Percentiles rank a stretch among this genome's conserved stretches.
phyloP scores from a whole-genome alignment of 1,139 yeast species.

The Eremothecium sinecaudum region DNA sequence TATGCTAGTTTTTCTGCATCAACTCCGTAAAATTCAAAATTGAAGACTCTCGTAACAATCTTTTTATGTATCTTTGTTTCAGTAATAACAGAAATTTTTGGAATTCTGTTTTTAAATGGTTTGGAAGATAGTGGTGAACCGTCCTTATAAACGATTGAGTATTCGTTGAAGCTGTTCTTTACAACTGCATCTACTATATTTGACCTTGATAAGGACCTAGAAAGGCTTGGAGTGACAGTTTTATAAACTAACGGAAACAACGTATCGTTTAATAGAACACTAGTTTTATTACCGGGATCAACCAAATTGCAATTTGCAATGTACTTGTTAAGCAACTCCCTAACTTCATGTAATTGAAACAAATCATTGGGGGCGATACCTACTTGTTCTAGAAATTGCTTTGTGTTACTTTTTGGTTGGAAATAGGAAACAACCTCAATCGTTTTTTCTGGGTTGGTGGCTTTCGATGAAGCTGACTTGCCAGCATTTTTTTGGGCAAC shows the following conservation, averaged over 20 bases:
- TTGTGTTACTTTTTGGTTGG: conserved; percentile 29
- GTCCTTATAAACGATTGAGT: conserved; percentile 45
- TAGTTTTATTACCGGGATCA: conserved; percentile 39
- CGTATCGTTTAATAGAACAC: conserved; percentile 46
- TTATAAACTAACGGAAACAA: conserved; percentile 29
- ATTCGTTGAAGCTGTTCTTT: conserved; percentile 43
- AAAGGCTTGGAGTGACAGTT: conserved; percentile 23
- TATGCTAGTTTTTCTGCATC: conserved; percentile 58
- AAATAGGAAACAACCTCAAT: conserved; percentile 35
- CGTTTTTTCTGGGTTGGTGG: conserved; percentile 1
- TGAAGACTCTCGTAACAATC: conserved; percentile 60
- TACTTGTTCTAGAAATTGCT: conserved; percentile 42
- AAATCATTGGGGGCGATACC: conserved; percentile 33
- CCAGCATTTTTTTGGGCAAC: conserved; percentile 13
- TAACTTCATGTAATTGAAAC: conserved; percentile 49
- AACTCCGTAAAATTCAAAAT: conserved; percentile 60
- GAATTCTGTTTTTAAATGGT: conserved; percentile 55
- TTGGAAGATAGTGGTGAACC: conserved; percentile 32
- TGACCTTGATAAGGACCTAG: conserved; percentile 39
- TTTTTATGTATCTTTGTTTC: conserved; percentile 80
- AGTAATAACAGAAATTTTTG: conserved; percentile 56
- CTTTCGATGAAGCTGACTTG: conserved; percentile 2
- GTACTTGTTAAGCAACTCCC: conserved; percentile 45
- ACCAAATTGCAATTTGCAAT: conserved; percentile 45
- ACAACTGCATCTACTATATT: conserved; percentile 43